Conservation (phyloP, 2,329 filamentous ascomycete genomes). For the Epichloe gansuensis region DNA sequence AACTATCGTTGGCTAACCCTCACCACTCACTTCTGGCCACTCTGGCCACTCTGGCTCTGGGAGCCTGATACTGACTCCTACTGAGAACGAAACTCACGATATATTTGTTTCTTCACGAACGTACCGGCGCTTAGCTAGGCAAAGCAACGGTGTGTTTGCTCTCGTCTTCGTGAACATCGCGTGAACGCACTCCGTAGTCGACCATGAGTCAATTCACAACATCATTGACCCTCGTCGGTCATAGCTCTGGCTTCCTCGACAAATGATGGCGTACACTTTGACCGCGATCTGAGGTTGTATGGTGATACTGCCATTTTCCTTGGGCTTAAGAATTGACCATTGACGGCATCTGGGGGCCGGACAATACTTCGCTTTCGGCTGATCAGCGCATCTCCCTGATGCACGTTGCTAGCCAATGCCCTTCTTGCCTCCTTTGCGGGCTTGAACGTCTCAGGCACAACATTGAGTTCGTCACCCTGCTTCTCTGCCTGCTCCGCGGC, state of each 20-base stretch:
- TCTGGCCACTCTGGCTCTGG: too few relatives aligned
- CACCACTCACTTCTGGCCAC: too few relatives aligned
- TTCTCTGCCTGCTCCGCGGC: slow-evolving; percentile 72
- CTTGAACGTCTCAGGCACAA: slow-evolving; percentile 76
- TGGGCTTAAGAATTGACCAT: slow-evolving; percentile 66
- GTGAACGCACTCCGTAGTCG: neutral
- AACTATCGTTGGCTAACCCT: too few relatives aligned
- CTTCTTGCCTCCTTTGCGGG: slow-evolving; percentile 39
- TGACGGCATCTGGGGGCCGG: slow-evolving; percentile 59
- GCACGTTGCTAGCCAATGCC: slow-evolving; percentile 17
- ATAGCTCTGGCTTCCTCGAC: neutral
- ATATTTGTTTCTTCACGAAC: too few relatives aligned
- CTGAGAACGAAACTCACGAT: too few relatives aligned
- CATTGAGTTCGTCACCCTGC: slow-evolving; percentile 75
- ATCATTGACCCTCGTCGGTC: neutral
- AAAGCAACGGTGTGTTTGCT: neutral
- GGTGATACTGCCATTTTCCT: slow-evolving; percentile 11
- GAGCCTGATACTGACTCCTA: too few relatives aligned
- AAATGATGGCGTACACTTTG: neutral
- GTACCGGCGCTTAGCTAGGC: too few relatives aligned
- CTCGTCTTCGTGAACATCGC: neutral
- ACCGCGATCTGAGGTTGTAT: neutral
- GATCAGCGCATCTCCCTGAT: slow-evolving; percentile 22
- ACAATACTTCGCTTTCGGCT: slow-evolving; percentile 43
- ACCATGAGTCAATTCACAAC: neutral